Percentiles rank a stretch among this genome's conserved stretches.
These are phyloP conservation scores for Aspergillus conjunctus DNA, from an alignment of 495 filamentous ascomycete genomes.

Conservation along the genomic window DNA sequence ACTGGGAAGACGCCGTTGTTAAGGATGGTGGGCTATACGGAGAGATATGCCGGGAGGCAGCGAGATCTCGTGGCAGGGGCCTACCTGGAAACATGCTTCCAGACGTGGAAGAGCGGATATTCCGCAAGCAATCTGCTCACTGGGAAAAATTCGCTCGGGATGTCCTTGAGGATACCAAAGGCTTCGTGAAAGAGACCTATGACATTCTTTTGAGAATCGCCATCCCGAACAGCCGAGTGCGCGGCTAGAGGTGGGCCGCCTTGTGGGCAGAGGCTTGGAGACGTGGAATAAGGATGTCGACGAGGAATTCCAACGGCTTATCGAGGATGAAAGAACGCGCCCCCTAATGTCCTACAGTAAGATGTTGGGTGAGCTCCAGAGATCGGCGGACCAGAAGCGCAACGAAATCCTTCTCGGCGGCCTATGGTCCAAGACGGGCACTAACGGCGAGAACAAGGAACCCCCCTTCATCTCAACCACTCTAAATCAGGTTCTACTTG, in stretches of 20 bases:
- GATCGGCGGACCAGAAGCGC: no score
- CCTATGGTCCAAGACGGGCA: neutral
- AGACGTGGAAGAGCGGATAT: slow-evolving; percentile 17
- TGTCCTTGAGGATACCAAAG: slow-evolving; percentile 8
- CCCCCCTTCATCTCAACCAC: neutral
- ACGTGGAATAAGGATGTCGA: slow-evolving; percentile 12
- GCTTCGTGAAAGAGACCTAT: slow-evolving; percentile 5
- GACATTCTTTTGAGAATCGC: slow-evolving; percentile 12
- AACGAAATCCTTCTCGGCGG: no score
- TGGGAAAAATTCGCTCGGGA: slow-evolving; percentile 1
- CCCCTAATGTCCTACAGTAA: neutral
- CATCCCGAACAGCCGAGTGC: slow-evolving; percentile 16
- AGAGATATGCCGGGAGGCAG: slow-evolving; percentile 11
- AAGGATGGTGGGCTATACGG: neutral
- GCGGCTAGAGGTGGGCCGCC: slow-evolving; percentile 13
- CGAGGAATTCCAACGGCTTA: slow-evolving; percentile 5
- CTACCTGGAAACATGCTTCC: slow-evolving; percentile 12
- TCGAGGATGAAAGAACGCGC: neutral
- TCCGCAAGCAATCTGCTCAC: slow-evolving; percentile 12
- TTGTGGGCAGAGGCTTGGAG: slow-evolving; percentile 1
- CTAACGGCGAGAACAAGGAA: neutral
- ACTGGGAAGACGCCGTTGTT: neutral
- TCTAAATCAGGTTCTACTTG: slow-evolving; percentile 1
- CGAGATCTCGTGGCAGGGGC: neutral
- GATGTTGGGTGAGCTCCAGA: neutral